These are phyloP conservation scores for Lentinula edodes DNA, from an alignment of 768 basidiomycete genomes.

Conservation along the genomic window DNA sequence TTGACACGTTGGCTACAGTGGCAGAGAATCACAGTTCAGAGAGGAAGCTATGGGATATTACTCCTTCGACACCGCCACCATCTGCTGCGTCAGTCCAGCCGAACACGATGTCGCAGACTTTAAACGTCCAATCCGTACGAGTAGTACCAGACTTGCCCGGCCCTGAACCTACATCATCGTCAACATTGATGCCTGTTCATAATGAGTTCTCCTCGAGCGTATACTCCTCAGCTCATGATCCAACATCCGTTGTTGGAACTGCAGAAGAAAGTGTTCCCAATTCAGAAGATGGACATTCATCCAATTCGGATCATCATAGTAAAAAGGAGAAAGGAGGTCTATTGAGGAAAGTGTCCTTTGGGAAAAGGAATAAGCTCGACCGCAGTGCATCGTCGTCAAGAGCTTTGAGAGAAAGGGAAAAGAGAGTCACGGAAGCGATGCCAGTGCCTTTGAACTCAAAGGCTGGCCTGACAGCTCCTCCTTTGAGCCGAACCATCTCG, in stretches of 20 bases:
- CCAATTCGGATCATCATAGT: neutral
- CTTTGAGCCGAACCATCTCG: neutral
- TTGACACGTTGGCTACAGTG: slow-evolving; percentile 30
- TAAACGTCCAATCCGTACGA: neutral
- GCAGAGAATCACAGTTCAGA: slow-evolving; percentile 19
- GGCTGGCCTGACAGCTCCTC: neutral
- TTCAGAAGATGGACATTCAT: slow-evolving; percentile 4
- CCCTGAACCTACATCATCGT: neutral
- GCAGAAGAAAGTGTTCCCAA: neutral
- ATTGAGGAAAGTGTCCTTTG: slow-evolving; percentile 2
- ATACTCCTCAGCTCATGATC: neutral
- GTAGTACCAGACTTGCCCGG: neutral
- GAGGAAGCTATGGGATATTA: slow-evolving; percentile 11
- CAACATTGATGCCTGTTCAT: slow-evolving; percentile 14
- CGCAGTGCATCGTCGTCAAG: slow-evolving; percentile 1
- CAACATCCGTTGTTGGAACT: neutral
- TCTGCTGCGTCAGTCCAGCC: slow-evolving; percentile 22
- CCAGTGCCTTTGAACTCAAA: neutral
- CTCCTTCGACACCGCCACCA: slow-evolving; percentile 28
- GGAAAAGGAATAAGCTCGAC: neutral
- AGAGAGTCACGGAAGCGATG: neutral
- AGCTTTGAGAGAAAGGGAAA: slow-evolving; percentile 3
- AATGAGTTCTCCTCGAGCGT: slow-evolving; percentile 5
- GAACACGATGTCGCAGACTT: slow-evolving; percentile 17
- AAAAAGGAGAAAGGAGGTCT: slow-evolving; percentile 3